Evolutionary conservation across 805 yeast species (phyloP).

Genomic region (Wickerhamiella kurtzmanii): DNA sequence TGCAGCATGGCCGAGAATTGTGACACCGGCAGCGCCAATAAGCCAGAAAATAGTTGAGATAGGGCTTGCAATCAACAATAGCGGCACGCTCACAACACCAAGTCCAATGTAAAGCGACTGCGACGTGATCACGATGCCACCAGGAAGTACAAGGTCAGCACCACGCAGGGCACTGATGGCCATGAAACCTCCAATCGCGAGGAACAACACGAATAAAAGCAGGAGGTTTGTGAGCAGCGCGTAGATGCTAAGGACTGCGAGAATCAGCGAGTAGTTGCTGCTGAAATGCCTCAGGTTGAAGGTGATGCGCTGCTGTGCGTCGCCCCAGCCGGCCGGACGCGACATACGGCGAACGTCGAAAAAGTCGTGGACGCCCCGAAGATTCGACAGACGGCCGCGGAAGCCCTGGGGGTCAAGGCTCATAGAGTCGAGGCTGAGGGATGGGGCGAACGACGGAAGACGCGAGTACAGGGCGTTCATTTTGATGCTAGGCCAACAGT

Average conservation of each 20-base stretch:
- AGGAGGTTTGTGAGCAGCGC: slow-evolving; percentile 77
- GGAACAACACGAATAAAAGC: slow-evolving; percentile 65
- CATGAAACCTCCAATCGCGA: slow-evolving; percentile 60
- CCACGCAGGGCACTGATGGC: slow-evolving; percentile 75
- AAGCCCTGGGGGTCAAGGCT: slow-evolving; percentile 23
- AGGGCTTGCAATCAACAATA: slow-evolving; percentile 81
- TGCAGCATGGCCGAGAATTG: slow-evolving; percentile 76
- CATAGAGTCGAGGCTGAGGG: slow-evolving; percentile 9
- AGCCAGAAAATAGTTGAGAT: slow-evolving; percentile 85
- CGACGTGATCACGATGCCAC: slow-evolving; percentile 57
- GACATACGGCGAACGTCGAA: slow-evolving; percentile 81
- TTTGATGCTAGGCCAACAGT: too few species aligned
- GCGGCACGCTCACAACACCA: slow-evolving; percentile 60
- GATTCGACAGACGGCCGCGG: slow-evolving; percentile 50
- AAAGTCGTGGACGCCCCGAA: slow-evolving; percentile 87
- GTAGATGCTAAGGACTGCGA: slow-evolving; percentile 61
- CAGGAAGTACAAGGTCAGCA: slow-evolving; percentile 56
- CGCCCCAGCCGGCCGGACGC: slow-evolving; percentile 81
- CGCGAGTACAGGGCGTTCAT: slow-evolving; percentile 19
- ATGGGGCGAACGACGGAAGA: slow-evolving; percentile 10
- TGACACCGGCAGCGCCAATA: slow-evolving; percentile 66
- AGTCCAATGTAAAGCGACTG: slow-evolving; percentile 70
- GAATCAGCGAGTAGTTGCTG: slow-evolving; percentile 69
- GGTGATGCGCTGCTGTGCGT: slow-evolving; percentile 74
- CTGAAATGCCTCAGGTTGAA: slow-evolving; percentile 80